Base-by-base conservation (phyloP, 495 filamentous ascomycete species). In the Xylaria sp. region DNA sequence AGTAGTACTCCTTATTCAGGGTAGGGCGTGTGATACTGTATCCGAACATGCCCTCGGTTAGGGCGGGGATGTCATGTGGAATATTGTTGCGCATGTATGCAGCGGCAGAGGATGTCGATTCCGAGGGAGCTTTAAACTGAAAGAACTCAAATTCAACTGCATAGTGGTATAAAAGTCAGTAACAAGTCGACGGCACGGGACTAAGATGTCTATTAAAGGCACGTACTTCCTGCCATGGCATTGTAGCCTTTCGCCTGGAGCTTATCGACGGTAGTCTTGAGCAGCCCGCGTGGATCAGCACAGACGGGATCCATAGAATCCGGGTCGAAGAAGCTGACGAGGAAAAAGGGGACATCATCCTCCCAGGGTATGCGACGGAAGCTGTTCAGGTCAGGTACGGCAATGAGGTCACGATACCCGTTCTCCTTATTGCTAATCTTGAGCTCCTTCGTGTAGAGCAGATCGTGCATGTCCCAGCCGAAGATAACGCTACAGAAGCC, bases 401-500 rank as follows among this genome's bases (percentile, higher is more conserved):
- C 96, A 63, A 98, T 86, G 26, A 99, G 80, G 79, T 99, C 96
- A 58, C 92, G 87, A 78, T 97, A 98, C 40, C 96, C 96, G 75
- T 97, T 99, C 72, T 94, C 90, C 78, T 92, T 91, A 80, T 97
- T 98, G 82, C 92, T 94, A 78, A 98, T 91, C 74, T 88, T 87
- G 61, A 98, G 88, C 81, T 98, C 95, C 67, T 86, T 84, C 77
- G 89, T 90, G 76, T 99, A 98, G 9, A 93, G 96, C 78, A 87
- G 85, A 76, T 99, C 96, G 81, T 98, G 95, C 93, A 97, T 97
- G 74, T 99, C 96, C 95, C 95, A 98, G 75, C 95, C 96, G 75
- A 97, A 98, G 44, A 99, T 88, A 67, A 98, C 94, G 4, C 92
- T 95, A 85, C 96, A 99, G 85, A 98, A 99, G 24, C 96, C 96